Base-by-base conservation (phyloP, 2,329 filamentous ascomycete genomes). In the Calonectria pseudoturangicola region DNA sequence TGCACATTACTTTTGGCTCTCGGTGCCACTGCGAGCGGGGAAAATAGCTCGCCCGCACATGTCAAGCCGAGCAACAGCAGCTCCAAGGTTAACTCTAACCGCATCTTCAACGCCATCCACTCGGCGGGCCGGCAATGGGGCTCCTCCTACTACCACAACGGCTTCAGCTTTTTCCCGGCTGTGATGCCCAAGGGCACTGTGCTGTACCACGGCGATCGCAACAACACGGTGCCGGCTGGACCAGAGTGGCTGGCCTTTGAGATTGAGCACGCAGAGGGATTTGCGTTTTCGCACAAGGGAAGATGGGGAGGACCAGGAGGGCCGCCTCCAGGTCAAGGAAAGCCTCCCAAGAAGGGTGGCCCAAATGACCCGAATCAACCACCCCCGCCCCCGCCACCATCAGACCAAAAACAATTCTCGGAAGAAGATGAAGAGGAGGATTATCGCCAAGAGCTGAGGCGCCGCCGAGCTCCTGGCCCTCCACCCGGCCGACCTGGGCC, bases 221-320 rank as follows among this genome's bases (percentile, higher is more conserved):
- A 79, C 0, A 76, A 84, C 0, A 82, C 87, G 1, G 84, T 87
- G 0, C 87, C 93, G 0, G 81, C 83, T 2, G 88, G 87, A 0
- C 88, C 87, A 3, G 92, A 95, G 77, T 95, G 93, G 93, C 85
- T 95, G 1, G 93, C 94, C 0, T 95, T 95, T 79, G 93, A 95
- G 81, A 88, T 93, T 4, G 93, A 95, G 77, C 94, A 95, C 82
- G 92, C 93, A 0, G 86, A 93, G 75, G 80, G 86, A 3, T 95
- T 95, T 83, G 91, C 93, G 1, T 81, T 82, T 8, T 80, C 77
- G 6, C 62, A 58, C 33, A 75, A 67, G 28, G 51, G 30, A 9
- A n/a, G 68, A 16, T 25, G 13, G 48, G 16, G 28, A 4, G 48
- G 28, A 2, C 43, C 64, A 18, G 21, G 48, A 15, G 50, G 30